Conservation (phyloP, 352 stramenopile species). For the Pythium graminicola region DNA sequence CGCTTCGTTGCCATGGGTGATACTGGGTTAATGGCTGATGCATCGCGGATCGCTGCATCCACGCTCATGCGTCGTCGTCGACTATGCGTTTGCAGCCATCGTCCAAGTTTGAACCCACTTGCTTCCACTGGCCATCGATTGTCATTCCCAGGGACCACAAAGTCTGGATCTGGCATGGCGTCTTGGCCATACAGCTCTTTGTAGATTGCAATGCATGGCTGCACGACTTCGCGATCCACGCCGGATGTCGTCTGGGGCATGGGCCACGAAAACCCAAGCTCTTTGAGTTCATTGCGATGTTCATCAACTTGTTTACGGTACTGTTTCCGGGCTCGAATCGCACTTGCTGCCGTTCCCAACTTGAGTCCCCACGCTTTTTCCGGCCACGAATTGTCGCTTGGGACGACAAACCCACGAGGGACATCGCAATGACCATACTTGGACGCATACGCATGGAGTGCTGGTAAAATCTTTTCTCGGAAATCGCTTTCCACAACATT, state of each 20-base stretch:
- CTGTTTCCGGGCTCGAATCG: constrained; percentile 83
- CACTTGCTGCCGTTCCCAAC: constrained; percentile 84
- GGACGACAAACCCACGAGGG: constrained; percentile 85
- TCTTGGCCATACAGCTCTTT: constrained; percentile 68
- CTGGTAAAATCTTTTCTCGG: constrained; percentile 34
- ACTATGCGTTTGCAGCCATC: constrained; percentile 71
- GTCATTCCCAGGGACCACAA: constrained; percentile 70
- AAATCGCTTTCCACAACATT: constrained; percentile 58
- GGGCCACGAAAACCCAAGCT: constrained; percentile 91
- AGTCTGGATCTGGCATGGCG: constrained; percentile 45
- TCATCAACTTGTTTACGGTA: constrained; percentile 83
- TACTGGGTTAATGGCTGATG: too few species aligned
- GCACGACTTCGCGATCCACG: constrained; percentile 48
- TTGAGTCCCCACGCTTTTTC: constrained; percentile 78
- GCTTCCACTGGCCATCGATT: constrained; percentile 79
- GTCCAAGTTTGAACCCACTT: constrained; percentile 81
- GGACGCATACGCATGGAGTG: constrained; percentile 67
- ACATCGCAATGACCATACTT: constrained; percentile 83
- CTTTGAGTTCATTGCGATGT: constrained; percentile 70
- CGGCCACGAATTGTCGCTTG: constrained; percentile 70
- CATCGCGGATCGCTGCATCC: constrained; percentile 10
- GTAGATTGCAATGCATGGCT: constrained; percentile 65
- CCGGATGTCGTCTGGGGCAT: constrained; percentile 44
- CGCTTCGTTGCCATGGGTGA: neutral
- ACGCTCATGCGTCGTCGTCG: constrained; percentile 22